These are phyloP conservation scores for Podosphaera fusca DNA, from an alignment of 2,329 filamentous ascomycete species.

Conservation along the genomic window DNA sequence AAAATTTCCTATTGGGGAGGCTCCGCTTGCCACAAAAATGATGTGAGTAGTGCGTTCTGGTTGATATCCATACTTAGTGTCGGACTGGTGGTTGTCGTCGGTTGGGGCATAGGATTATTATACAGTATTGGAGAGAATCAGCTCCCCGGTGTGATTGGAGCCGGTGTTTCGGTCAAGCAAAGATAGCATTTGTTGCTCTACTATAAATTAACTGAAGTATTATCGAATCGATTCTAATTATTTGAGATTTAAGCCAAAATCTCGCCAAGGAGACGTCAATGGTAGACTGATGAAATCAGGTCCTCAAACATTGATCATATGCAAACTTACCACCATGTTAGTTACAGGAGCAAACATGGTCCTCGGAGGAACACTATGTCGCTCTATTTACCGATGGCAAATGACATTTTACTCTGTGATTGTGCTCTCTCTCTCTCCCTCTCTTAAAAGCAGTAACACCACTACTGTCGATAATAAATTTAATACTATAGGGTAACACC, in stretches of 20 bases:
- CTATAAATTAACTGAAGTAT: neutral
- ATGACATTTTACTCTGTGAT: no score
- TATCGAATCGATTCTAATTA: neutral
- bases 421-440: no score
- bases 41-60: constrained; percentile 77
- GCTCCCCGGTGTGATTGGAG: constrained; percentile 85
- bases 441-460: no score
- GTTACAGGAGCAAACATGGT: no score
- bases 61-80: constrained; percentile 57
- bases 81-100: constrained; percentile 41
- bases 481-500: no score
- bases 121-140: constrained; percentile 70
- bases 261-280: neutral
- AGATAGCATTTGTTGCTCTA: constrained; percentile 6
- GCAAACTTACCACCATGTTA: no score
- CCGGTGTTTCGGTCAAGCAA: constrained; percentile 56
- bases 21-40: constrained; percentile 69
- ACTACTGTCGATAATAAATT: no score
- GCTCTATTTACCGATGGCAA: no score
- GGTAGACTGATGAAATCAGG: no score
- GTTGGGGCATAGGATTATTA: constrained; percentile 52
- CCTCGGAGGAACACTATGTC: no score
- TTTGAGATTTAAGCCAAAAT: neutral
- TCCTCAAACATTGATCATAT: no score
- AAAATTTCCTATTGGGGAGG: constrained; percentile 60